phyloP scores from a whole-genome alignment of 257 asterid species.

The Leptodermis oblonga region DNA sequence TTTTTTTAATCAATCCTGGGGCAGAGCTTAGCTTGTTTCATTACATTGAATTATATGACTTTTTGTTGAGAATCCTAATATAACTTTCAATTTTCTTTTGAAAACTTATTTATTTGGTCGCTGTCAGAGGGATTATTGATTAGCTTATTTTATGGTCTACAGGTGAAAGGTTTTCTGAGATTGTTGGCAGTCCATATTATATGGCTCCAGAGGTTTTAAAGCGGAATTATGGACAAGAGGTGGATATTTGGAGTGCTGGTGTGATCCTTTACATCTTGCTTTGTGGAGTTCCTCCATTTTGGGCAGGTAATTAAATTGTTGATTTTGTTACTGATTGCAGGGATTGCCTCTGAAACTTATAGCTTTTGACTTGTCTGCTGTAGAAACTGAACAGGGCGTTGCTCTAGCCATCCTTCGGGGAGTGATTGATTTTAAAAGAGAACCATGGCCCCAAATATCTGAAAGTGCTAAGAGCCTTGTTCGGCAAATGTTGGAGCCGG shows the following conservation, averaged over 20 bases:
- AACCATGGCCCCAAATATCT: constrained; percentile 92
- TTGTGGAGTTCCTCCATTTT: constrained; percentile 97
- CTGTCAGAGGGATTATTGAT: background rate
- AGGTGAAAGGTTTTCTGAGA: constrained; percentile 83
- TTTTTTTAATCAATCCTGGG: background rate
- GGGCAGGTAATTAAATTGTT: constrained; percentile 65
- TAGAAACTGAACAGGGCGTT: constrained; percentile 94
- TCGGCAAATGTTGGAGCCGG: constrained; percentile 84
- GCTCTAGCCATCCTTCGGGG: constrained; percentile 88
- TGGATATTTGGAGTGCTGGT: constrained; percentile 95
- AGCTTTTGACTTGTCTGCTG: constrained; percentile 16
- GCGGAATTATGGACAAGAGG: constrained; percentile 85
- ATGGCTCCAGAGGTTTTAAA: constrained; percentile 95
- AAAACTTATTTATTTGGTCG: too few species aligned
- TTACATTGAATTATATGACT: background rate
- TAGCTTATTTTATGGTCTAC: background rate
- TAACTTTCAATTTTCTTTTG: background rate
- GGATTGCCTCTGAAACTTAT: constrained; percentile 8
- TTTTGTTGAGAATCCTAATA: background rate
- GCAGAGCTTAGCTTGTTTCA: background rate
- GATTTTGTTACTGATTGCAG: background rate
- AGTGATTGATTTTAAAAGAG: constrained; percentile 79
- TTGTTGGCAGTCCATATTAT: constrained; percentile 92
- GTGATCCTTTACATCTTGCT: constrained; percentile 85
- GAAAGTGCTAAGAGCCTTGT: constrained; percentile 81